Conservation (phyloP, 768 basidiomycete species). For the Suillus discolor region DNA sequence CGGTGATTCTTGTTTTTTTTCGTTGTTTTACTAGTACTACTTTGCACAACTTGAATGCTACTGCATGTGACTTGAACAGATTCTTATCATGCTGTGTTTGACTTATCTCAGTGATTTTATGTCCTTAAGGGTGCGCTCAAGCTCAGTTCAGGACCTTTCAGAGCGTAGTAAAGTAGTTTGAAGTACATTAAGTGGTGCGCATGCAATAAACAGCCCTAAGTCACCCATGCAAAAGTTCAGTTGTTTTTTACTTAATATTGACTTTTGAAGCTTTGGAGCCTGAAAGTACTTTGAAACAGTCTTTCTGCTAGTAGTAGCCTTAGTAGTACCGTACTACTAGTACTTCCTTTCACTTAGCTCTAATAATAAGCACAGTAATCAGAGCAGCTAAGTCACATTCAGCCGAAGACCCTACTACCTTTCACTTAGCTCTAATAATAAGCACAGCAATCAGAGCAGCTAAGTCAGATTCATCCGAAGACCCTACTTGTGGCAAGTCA, state of each 20-base stretch:
- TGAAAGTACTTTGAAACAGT: background rate
- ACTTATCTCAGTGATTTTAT: background rate
- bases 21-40: too few relatives aligned
- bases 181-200: background rate
- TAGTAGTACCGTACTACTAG: too few relatives aligned
- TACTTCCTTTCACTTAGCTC: too few relatives aligned
- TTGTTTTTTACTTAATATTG: background rate
- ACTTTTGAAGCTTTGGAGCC: background rate
- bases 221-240: background rate
- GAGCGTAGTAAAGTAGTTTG: background rate
- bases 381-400: too few relatives aligned
- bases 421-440: constrained; percentile 1
- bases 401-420: too few relatives aligned
- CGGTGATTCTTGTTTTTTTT: background rate
- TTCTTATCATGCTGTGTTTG: background rate
- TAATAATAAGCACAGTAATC: too few relatives aligned
- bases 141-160: background rate
- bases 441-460: background rate
- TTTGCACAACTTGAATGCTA: too few relatives aligned
- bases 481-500: background rate
- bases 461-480: background rate
- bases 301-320: background rate
- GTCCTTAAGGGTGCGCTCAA: background rate
- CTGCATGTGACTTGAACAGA: background rate
- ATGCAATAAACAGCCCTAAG: background rate